Evolutionary conservation across 2,329 filamentous ascomycete species (phyloP), one percentile per base, ranked within the genome.

Genomic region (Aureobasidium sp.): DNA sequence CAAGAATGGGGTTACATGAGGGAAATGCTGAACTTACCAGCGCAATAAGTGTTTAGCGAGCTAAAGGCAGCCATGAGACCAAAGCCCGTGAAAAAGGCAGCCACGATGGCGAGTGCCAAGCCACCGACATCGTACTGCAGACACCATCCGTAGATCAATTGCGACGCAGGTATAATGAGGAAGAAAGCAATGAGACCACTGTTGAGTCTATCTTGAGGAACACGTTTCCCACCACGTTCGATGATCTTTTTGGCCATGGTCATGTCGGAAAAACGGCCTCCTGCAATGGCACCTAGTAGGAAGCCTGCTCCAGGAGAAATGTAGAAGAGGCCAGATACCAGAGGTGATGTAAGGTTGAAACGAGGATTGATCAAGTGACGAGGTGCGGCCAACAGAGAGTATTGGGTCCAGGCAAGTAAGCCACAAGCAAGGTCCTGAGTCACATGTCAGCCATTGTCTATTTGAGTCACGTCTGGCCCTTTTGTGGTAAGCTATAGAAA

Each of bases 21-120:
- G n/a, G n/a, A n/a, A n/a, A n/a, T n/a, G n/a, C n/a, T n/a, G n/a
- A n/a, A 61, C 63, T 45, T 59, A 57, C 60, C 59, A 37, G 91
- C 75, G 70, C 88, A 91, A 73, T 92, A 91, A 0, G 87, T 88
- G 71, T 91, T 91, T 62, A 91, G 71, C 44, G 82, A 83, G 0
- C 86, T 87, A 68, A 90, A 90, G 64, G 85, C 87, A 67, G 88
- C 87, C 6, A 90, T 76, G 70, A 90, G 85, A 0, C 83, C 85
- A 0, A 89, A 79, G 1, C 87, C 88, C 67, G 89, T 86, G 7
- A 86, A 65, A 70, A 90, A 91, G 75, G 90, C 84, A 67, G 83
- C 81, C 5, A 90, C 77, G 2, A 90, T 84, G 0, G 86, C 87
- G 3, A 87, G 69, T 0, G 80, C 74, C 2, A 84, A 73, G 0